phyloP scores from a whole-genome alignment of 352 stramenopile genomes.

The Pythium aristosporum region DNA sequence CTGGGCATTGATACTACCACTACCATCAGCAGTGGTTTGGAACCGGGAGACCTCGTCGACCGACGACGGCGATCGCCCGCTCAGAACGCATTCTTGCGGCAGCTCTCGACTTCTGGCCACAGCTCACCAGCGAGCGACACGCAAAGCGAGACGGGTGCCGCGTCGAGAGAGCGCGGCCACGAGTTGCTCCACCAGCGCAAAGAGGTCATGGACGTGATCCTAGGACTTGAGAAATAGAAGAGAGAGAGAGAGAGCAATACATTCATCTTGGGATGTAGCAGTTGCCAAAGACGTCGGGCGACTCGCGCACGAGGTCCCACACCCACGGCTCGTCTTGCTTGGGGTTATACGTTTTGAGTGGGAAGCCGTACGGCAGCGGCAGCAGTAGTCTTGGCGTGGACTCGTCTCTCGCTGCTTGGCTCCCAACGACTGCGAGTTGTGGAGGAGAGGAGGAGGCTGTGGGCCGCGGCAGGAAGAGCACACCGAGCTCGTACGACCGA shows the following conservation, averaged over 20 bases:
- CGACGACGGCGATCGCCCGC: slow-evolving; percentile 42
- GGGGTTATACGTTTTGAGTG: slow-evolving; percentile 65
- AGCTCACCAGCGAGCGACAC: not conserved
- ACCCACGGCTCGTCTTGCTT: slow-evolving; percentile 77
- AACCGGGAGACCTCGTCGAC: not conserved
- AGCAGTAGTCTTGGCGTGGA: slow-evolving; percentile 25
- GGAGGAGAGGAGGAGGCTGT: not conserved
- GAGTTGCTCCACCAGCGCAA: slow-evolving; percentile 37
- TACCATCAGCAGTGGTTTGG: not conserved
- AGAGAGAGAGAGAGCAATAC: not conserved
- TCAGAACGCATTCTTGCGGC: slow-evolving; percentile 62
- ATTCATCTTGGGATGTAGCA: slow-evolving; percentile 55
- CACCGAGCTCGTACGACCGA: slow-evolving; percentile 77
- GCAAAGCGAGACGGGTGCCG: not conserved
- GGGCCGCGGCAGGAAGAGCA: slow-evolving; percentile 52
- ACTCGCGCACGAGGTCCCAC: slow-evolving; percentile 72
- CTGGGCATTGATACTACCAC: slow-evolving; percentile 18
- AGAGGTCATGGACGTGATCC: slow-evolving; percentile 33
- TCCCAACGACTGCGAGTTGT: slow-evolving; percentile 6
- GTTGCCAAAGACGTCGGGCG: slow-evolving; percentile 66
- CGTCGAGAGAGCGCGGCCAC: slow-evolving; percentile 10
- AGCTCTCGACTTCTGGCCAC: slow-evolving; percentile 19
- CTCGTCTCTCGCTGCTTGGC: not conserved
- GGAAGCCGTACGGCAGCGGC: slow-evolving; percentile 68
- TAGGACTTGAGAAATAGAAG: slow-evolving; percentile 6